A percentile compares a stretch with the other conserved stretches of the same genome.
These are phyloP conservation scores for Monosporozyma aerobia DNA, from an alignment of 805 yeast genomes.

Conservation along the genomic window DNA sequence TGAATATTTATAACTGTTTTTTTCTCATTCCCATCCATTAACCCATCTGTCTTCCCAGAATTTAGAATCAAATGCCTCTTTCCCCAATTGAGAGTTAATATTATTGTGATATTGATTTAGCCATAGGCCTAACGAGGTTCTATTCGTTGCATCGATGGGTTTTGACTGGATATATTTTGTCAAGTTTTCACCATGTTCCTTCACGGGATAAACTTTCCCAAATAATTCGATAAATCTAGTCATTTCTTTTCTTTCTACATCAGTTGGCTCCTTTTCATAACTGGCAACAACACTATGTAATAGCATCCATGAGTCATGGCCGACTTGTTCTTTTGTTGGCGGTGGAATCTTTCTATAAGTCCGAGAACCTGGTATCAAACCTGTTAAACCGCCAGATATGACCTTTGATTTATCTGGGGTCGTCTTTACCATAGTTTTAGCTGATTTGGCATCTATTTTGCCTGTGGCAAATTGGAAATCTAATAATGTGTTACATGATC, in stretches of 20 bases:
- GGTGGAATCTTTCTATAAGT: slow-evolving; percentile 53
- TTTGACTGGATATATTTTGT: slow-evolving; percentile 46
- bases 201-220: slow-evolving; percentile 70
- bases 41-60: slow-evolving; percentile 93
- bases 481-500: slow-evolving; percentile 72
- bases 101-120: slow-evolving; percentile 90
- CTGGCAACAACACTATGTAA: slow-evolving; percentile 84
- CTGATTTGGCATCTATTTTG: slow-evolving; percentile 7
- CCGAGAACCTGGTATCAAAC: slow-evolving; percentile 18
- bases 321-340: slow-evolving; percentile 74
- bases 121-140: slow-evolving; percentile 83
- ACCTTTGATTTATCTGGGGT: background rate
- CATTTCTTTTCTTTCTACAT: slow-evolving; percentile 61
- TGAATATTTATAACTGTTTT: background rate
- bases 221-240: slow-evolving; percentile 58
- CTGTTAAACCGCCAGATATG: slow-evolving; percentile 5
- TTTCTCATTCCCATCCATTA: slow-evolving; percentile 68
- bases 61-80: slow-evolving; percentile 75
- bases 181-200: slow-evolving; percentile 84
- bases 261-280: slow-evolving; percentile 63
- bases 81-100: slow-evolving; percentile 81
- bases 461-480: slow-evolving; percentile 66
- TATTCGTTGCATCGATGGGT: slow-evolving; percentile 48
- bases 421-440: background rate
- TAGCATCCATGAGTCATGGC: slow-evolving; percentile 86